A percentile compares a stretch with the other conserved stretches of the same genome.
These are phyloP conservation scores for Rhodotorula sp. DNA, from an alignment of 1,284 basidiomycete species.

Conservation along the genomic window DNA sequence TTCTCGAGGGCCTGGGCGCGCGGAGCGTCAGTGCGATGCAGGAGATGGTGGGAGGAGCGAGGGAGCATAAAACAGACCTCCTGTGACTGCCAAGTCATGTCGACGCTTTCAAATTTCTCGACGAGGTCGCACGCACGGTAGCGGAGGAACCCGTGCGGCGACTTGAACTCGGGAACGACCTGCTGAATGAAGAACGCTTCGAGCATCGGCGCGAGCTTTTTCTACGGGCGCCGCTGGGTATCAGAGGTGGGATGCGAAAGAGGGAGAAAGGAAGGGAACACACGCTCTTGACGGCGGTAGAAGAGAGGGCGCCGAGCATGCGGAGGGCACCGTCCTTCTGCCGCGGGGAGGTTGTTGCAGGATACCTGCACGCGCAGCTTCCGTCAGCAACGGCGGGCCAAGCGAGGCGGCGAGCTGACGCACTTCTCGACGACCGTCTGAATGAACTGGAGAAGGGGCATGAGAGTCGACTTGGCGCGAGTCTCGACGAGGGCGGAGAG, in stretches of 20 bases:
- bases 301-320: conserved; percentile 68
- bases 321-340: conserved; percentile 80
- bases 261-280: background rate
- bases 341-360: conserved; percentile 51
- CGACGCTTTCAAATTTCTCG: conserved; percentile 67
- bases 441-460: conserved; percentile 74
- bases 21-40: background rate
- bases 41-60: background rate
- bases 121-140: conserved; percentile 77
- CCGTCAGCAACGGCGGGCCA: background rate
- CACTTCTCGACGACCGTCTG: conserved; percentile 68
- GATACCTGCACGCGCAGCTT: conserved; percentile 39
- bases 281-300: conserved; percentile 43
- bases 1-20: conserved; percentile 60
- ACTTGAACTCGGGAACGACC: conserved; percentile 69
- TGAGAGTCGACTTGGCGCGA: conserved; percentile 73
- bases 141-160: conserved; percentile 68
- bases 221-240: conserved; percentile 46
- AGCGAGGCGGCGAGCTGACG: conserved; percentile 47
- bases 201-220: conserved; percentile 72
- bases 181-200: conserved; percentile 72
- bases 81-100: conserved; percentile 65
- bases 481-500: conserved; percentile 72
- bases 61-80: conserved; percentile 55
- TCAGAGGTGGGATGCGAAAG: background rate